Evolutionary conservation across 805 yeast species (phyloP), one percentile per base, ranked within the genome.

Genomic region (Suhomyces emberorum): DNA sequence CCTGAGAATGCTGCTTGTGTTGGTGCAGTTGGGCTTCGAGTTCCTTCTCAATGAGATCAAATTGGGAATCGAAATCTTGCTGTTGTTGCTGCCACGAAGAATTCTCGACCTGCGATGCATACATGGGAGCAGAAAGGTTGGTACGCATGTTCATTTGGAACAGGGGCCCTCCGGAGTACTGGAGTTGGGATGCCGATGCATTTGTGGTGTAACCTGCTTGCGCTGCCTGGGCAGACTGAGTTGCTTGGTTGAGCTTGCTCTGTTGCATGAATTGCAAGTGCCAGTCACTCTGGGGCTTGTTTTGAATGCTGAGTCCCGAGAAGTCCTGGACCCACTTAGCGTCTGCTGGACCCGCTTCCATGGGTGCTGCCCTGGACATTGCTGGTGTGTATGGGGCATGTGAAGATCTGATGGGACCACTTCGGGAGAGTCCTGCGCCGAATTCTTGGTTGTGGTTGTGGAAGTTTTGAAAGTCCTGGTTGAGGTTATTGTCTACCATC

Each of bases 381-480:
- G 43, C 24, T 32, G 44, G 15, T 37, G 44, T 21, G 39, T 39
- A 5, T 39, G 45, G 17, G 38, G 46, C 14, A 29, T 39, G n/a
- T n/a, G n/a, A n/a, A n/a, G n/a, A n/a, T n/a, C n/a, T n/a, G n/a
- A n/a, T n/a, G n/a, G n/a, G n/a, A n/a, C n/a, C n/a, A n/a, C n/a
- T n/a, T n/a, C n/a, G n/a, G n/a, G n/a, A n/a, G n/a, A n/a, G n/a
- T n/a, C n/a, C n/a, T n/a, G n/a, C n/a, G n/a, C n/a, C n/a, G n/a
- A n/a, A n/a, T n/a, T n/a, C n/a, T n/a, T n/a, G 43, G 35, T 35
- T 39, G 20, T 36, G 35, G 12, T 43, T 46, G 30, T 46, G 48
- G 39, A 69, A 69, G 35, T 45, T 54, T 12, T 59, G 57, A 42
- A 69, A 71, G 12, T 69, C 70, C n/a, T 47, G 47, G 40, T 72